Percentiles rank a stretch among this genome's conserved stretches.
Conservation (phyloP, 108 stramenopile species). For the Cylindrotheca closterium region DNA sequence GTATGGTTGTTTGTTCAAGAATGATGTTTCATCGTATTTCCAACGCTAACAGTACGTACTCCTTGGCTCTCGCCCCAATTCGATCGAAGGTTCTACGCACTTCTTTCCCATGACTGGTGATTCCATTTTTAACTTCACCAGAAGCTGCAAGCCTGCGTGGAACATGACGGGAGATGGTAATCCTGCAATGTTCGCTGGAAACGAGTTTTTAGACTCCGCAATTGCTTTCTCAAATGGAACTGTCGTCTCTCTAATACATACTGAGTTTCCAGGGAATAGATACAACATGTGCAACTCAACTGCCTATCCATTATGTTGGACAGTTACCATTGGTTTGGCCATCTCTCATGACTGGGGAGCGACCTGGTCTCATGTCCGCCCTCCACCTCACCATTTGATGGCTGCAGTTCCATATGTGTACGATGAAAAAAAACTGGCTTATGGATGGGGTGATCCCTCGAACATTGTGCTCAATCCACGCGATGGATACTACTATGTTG, state of each 20-base stretch:
- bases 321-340: constrained; percentile 13
- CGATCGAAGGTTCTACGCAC: constrained; percentile 4
- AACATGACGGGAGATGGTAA: constrained; percentile 8
- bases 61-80: too few species aligned
- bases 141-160: constrained; percentile 4
- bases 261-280: constrained; percentile 10
- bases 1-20: neutral
- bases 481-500: constrained; percentile 22
- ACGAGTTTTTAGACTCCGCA: constrained; percentile 21
- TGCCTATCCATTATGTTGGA: constrained; percentile 22
- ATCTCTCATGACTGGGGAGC: constrained; percentile 16
- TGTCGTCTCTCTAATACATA: constrained; percentile 12
- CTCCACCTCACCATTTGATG: constrained; percentile 22
- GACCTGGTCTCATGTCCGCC: constrained; percentile 3
- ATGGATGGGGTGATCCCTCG: constrained; percentile 23
- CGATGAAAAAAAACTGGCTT: constrained; percentile 8
- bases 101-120: constrained; percentile 4
- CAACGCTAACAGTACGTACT: too few species aligned
- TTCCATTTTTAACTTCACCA: constrained; percentile 12
- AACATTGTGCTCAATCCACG: constrained; percentile 7
- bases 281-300: neutral
- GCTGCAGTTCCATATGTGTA: constrained; percentile 17
- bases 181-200: constrained; percentile 7
- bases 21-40: too few species aligned
- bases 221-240: constrained; percentile 13